Base-by-base conservation (phyloP, 768 basidiomycete species). In the Pholiota conissans region DNA sequence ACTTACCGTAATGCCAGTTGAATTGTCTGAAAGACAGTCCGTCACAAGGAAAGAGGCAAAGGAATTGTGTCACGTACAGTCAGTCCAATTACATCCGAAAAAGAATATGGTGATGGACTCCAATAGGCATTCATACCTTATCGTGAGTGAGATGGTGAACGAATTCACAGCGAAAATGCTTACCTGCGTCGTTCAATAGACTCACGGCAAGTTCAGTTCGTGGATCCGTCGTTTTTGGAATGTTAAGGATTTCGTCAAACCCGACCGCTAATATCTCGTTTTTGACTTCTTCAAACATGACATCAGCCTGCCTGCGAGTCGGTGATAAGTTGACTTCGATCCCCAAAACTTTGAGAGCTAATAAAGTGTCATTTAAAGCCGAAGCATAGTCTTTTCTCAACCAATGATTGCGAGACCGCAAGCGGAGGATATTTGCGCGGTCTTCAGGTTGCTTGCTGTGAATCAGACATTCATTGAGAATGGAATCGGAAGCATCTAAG, bases 71-170 rank as follows among this genome's bases (percentile, higher is more conserved):
- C 27, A 73, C 82, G 42, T 56, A 88, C 88, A 61, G 84, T 88
- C 39, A 88, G 71, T 14, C 88, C 88, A 49, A 89, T 83, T 16
- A 85, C 73, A 67, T 86, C 86, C 9, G 79, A 72, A 62, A 87
- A 84, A 1, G 80, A 79, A 52, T 78, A 78, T 9, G 78, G 71
- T 1, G 77, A 75, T 11, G 81, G 76, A 61, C 81, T 86, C 88
- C 88, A 90, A 63, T 89, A 89, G 10, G 88, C 86, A 67, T 86
- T 86, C 27, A 82, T 81, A 4, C 85, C 86, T 87, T 5, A 24
- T 42, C 4, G 49, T 51, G 13, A 45, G 28, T 28, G 10, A 14
- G 52, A 24, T 20, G 46, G 46, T 20, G 13, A 35, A 55, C 16
- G 56, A 16, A 22, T 32, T 27, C 20, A 57, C 30, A 11, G 30